These are phyloP conservation scores for Closterium sp. DNA, from an alignment of 139 green algal species.

Conservation along the genomic window DNA sequence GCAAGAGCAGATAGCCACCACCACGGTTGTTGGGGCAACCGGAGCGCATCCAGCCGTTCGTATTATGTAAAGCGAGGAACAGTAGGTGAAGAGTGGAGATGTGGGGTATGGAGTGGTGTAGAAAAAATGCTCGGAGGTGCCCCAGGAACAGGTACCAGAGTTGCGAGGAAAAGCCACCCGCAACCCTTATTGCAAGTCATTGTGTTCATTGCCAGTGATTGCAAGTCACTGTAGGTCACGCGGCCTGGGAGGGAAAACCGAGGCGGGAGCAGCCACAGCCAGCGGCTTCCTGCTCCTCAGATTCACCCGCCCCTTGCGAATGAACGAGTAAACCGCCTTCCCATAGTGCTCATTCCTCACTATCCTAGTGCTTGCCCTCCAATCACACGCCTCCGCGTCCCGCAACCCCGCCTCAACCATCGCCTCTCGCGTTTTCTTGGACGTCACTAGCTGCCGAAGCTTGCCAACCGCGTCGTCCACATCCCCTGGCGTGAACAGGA, in stretches of 20 bases:
- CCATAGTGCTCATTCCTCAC: slow-evolving; percentile 36
- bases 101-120: too few relatives aligned
- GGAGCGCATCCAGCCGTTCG: too few relatives aligned
- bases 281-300: neutral
- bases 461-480: slow-evolving; percentile 21
- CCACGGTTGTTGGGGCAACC: too few relatives aligned
- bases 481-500: slow-evolving; percentile 15
- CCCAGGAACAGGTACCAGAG: too few relatives aligned
- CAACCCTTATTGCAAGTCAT: too few relatives aligned
- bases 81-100: too few relatives aligned
- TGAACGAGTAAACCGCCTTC: slow-evolving; percentile 12
- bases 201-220: too few relatives aligned
- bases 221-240: neutral
- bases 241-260: neutral
- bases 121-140: too few relatives aligned
- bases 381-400: slow-evolving; percentile 37
- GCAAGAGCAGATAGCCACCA: too few relatives aligned
- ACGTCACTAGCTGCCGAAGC: slow-evolving; percentile 2
- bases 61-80: too few relatives aligned
- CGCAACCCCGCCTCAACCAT: neutral
- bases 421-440: neutral
- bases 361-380: slow-evolving; percentile 27
- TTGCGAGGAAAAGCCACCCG: too few relatives aligned
- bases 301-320: neutral
- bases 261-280: neutral